Conservation (phyloP, 805 yeast species). For the Starmerella scarabaei region DNA sequence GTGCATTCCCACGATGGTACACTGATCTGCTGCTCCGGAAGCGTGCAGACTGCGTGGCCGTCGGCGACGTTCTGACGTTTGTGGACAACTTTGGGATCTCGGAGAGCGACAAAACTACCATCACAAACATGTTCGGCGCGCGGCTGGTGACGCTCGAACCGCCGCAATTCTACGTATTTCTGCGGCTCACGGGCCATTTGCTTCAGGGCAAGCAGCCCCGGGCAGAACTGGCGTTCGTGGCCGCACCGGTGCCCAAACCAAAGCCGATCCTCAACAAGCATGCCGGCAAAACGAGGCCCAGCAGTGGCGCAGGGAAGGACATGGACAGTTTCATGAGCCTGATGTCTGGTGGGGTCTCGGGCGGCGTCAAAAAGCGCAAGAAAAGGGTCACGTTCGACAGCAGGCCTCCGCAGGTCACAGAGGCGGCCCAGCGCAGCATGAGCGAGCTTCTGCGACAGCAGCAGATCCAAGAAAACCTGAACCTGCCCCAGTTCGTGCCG, state of each 20-base stretch:
- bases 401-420: slow-evolving; percentile 30
- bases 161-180: slow-evolving; percentile 80
- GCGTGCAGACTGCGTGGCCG: slow-evolving; percentile 45
- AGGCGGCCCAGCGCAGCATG: slow-evolving; percentile 30
- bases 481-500: slow-evolving; percentile 11
- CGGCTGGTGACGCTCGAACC: slow-evolving; percentile 49
- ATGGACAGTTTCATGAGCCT: slow-evolving; percentile 77
- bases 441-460: slow-evolving; percentile 28
- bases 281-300: slow-evolving; percentile 26
- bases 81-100: slow-evolving; percentile 62
- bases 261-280: slow-evolving; percentile 49
- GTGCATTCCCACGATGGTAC: slow-evolving; percentile 88
- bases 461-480: slow-evolving; percentile 9
- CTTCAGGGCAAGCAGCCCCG: slow-evolving; percentile 39
- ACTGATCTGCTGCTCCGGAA: slow-evolving; percentile 66
- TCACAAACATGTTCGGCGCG: slow-evolving; percentile 24
- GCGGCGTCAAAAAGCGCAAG: slow-evolving; percentile 17
- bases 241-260: slow-evolving; percentile 67
- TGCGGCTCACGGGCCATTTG: slow-evolving; percentile 67
- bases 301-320: slow-evolving; percentile 34
- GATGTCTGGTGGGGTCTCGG: slow-evolving; percentile 36
- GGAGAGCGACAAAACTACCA: slow-evolving; percentile 34
- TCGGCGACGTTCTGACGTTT: slow-evolving; percentile 69
- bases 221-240: slow-evolving; percentile 27
- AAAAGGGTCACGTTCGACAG: slow-evolving; percentile 29